Percentiles rank a stretch among this genome's conserved stretches.
Conservation (phyloP, 208 protist genomes). For the Crithidia acanthocephali region DNA sequence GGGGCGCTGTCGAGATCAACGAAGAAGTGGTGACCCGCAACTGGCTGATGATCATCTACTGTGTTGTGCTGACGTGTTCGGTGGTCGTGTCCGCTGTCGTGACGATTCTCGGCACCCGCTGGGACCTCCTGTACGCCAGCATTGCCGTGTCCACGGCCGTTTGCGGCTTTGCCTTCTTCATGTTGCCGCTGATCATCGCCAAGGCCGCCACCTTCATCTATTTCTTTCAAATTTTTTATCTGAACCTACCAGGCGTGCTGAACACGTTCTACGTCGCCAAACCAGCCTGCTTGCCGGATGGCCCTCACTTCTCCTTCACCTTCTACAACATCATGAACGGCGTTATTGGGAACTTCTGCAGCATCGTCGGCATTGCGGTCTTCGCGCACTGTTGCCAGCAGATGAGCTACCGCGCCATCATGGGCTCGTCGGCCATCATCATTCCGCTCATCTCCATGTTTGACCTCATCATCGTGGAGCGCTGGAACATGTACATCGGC, state of each 20-base stretch:
- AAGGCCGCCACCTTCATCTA: slow-evolving; percentile 42
- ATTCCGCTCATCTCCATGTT: slow-evolving; percentile 57
- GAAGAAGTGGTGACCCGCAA: slow-evolving; percentile 29
- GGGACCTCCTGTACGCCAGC: slow-evolving; percentile 37
- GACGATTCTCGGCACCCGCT: slow-evolving; percentile 38
- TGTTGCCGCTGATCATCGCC: slow-evolving; percentile 42
- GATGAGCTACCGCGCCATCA: slow-evolving; percentile 53
- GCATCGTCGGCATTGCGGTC: slow-evolving; percentile 49
- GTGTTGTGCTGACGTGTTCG: slow-evolving; percentile 32
- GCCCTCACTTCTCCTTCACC: slow-evolving; percentile 68
- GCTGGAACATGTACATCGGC: slow-evolving; percentile 64
- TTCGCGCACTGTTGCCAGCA: slow-evolving; percentile 63
- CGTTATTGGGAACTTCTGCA: slow-evolving; percentile 45
- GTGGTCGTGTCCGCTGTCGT: slow-evolving; percentile 39
- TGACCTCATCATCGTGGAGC: slow-evolving; percentile 74
- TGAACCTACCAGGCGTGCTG: slow-evolving; percentile 56
- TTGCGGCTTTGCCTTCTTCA: slow-evolving; percentile 31
- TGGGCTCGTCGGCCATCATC: slow-evolving; percentile 59
- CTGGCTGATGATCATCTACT: slow-evolving; percentile 41
- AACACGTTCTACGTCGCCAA: slow-evolving; percentile 67
- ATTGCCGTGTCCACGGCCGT: slow-evolving; percentile 27
- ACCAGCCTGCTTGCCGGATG: slow-evolving; percentile 51
- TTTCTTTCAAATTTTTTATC: slow-evolving; percentile 43
- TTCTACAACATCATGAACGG: slow-evolving; percentile 65
- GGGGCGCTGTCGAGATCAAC: slow-evolving; percentile 39